phyloP scores from a whole-genome alignment of 2,329 filamentous ascomycete genomes.

The Monosporascus sp. region DNA sequence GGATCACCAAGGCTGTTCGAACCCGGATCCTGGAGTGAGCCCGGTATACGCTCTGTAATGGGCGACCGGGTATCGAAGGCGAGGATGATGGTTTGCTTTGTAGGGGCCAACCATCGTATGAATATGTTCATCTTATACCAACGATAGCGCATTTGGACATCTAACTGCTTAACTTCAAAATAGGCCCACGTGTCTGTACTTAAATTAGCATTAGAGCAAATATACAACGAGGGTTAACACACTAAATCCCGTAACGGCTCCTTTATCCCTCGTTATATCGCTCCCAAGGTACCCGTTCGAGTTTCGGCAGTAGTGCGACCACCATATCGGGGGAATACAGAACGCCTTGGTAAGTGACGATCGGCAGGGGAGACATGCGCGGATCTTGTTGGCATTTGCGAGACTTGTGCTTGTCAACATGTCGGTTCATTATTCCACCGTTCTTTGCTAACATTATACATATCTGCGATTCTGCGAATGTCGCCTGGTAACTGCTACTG shows the following conservation, averaged over 20 bases:
- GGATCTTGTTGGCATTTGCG: constrained; percentile 24
- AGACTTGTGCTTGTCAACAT: constrained; percentile 16
- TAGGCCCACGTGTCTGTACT: constrained; percentile 26
- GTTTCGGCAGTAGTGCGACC: constrained; percentile 26
- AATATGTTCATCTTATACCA: constrained; percentile 33
- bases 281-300: constrained; percentile 36
- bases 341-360: constrained; percentile 17
- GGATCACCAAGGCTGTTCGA: constrained; percentile 18
- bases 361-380: constrained; percentile 22
- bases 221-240: not conserved
- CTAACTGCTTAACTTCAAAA: constrained; percentile 25
- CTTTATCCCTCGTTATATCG: constrained; percentile 13
- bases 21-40: constrained; percentile 2
- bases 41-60: constrained; percentile 3
- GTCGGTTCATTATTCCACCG: not conserved
- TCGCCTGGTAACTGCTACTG: not conserved
- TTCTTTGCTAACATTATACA: not conserved
- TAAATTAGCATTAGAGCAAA: not conserved
- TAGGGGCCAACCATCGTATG: constrained; percentile 16
- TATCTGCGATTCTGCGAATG: not conserved
- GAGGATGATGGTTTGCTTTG: constrained; percentile 22
- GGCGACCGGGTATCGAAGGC: constrained; percentile 22
- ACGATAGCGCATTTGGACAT: constrained; percentile 14
- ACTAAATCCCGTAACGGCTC: constrained; percentile 11
- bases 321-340: constrained; percentile 29